Conservation (phyloP, 2,329 filamentous ascomycete genomes). For the Myrmaecium sp. region DNA sequence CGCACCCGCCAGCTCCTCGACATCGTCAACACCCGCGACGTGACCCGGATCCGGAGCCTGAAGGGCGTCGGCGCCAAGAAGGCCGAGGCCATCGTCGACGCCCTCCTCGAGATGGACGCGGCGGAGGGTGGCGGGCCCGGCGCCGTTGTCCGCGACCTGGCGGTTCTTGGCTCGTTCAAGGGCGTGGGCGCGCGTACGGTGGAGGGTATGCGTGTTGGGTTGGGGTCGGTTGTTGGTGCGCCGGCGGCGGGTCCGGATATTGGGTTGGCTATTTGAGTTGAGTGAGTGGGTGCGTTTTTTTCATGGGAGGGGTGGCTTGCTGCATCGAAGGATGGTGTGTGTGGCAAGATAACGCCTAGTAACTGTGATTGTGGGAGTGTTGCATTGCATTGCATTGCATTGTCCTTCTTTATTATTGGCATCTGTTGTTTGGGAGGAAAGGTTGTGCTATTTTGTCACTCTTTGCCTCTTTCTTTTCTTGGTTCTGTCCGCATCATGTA, state of each 20-base stretch:
- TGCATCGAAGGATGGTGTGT: conserved; percentile 2
- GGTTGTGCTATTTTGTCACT: too few relatives aligned
- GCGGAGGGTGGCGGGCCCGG: conserved; percentile 11
- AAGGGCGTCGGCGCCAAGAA: conserved; percentile 59
- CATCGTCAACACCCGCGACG: conserved; percentile 58
- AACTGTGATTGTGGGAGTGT: too few relatives aligned
- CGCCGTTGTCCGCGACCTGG: conserved; percentile 19
- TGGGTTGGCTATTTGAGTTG: too few relatives aligned
- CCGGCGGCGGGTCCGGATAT: too few relatives aligned
- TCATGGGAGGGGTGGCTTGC: conserved; percentile 1
- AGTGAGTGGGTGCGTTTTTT: not conserved
- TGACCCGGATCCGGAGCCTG: conserved; percentile 46
- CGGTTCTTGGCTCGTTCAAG: conserved; percentile 27
- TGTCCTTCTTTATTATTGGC: too few relatives aligned
- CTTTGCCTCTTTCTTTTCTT: too few relatives aligned
- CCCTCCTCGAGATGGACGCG: conserved; percentile 29
- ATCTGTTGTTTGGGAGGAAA: too few relatives aligned
- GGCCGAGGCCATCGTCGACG: conserved; percentile 37
- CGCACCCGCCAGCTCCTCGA: conserved; percentile 45
- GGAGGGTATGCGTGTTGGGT: conserved; percentile 31
- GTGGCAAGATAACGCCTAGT: too few relatives aligned
- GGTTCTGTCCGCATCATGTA: too few relatives aligned
- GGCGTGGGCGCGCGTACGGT: conserved; percentile 34
- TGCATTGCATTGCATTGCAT: too few relatives aligned
- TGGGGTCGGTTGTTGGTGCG: conserved; percentile 6